Base-by-base conservation (phyloP, 2,329 filamentous ascomycete species). In the Penicillium sp. region DNA sequence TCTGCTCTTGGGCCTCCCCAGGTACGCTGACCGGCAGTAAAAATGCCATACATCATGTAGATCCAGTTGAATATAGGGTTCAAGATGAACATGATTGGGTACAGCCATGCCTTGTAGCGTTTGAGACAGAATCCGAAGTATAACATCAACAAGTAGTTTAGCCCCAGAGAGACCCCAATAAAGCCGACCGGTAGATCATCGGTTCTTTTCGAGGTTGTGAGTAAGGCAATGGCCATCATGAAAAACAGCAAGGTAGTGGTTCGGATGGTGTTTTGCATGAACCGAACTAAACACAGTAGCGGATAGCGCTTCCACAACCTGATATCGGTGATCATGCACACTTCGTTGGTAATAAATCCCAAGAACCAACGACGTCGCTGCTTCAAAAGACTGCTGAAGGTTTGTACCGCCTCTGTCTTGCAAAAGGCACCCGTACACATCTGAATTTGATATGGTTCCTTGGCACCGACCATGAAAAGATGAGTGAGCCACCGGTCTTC, bases 51-150 rank as follows among this genome's bases (percentile, higher is more conserved):
- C 2, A 96, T 89, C 90, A 97, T 96, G 78, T 98, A 98, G 57
- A 92, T 85, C 93, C 93, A 98, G 76, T 98, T 98, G 82, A 97
- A 93, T 71, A 98, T 96, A 0, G 95, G 93, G 70, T 97, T 98
- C 62, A 97, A 75, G 47, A 96, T 78, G 72, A 97, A 98, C 92
- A 98, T 97, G 61, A 98, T 68, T 0, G 93, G 93, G 72, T 98
- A 98, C 6, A 98, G 81, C 88, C 91, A 93, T 61, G 96, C 90
- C 80, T 99, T 98, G 80, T 89, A 97, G 11, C 95, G 85, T 59
- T 88, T 88, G 49, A 98, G 84, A 75, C 91, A 92, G 54, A 88
- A 84, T 25, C 92, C 93, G 73, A 98, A 97, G 79, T 96, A 98
- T 60, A 98, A 79, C 93, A 98, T 98, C 73, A 98, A 85, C 50